These are phyloP conservation scores for Penicillium hesseltinei DNA, from an alignment of 2,329 filamentous ascomycete genomes.

Conservation along the genomic window DNA sequence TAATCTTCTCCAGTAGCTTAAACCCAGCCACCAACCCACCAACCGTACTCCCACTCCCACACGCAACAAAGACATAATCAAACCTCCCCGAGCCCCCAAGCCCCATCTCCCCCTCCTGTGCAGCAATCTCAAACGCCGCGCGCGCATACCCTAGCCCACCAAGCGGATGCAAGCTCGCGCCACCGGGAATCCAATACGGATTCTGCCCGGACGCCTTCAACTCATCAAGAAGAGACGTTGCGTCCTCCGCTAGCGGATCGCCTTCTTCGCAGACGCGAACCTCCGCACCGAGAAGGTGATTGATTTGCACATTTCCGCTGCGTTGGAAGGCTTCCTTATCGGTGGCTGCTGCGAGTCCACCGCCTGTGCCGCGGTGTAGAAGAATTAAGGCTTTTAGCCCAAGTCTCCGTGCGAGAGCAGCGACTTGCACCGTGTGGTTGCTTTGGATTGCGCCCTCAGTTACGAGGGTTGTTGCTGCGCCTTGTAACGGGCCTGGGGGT, in stretches of 20 bases:
- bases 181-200: constrained; percentile 39
- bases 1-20: constrained; percentile 29
- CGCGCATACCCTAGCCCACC: constrained; percentile 37
- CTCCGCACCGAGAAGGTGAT: constrained; percentile 34
- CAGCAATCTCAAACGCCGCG: constrained; percentile 33
- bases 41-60: constrained; percentile 38
- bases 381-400: constrained; percentile 28
- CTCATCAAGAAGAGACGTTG: constrained; percentile 23
- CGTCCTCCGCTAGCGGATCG: constrained; percentile 39
- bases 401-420: constrained; percentile 29
- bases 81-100: constrained; percentile 25
- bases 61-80: constrained; percentile 38
- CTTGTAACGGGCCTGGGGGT: not conserved
- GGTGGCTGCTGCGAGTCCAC: constrained; percentile 18
- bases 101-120: constrained; percentile 25
- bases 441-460: constrained; percentile 40
- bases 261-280: constrained; percentile 58
- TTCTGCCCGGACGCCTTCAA: constrained; percentile 18
- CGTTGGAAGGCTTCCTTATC: constrained; percentile 23
- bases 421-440: constrained; percentile 39
- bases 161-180: constrained; percentile 34
- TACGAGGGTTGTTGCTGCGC: constrained; percentile 32
- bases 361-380: constrained; percentile 30
- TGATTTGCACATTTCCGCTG: constrained; percentile 30
- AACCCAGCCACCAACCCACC: constrained; percentile 38